A percentile compares a stretch with the other conserved stretches of the same genome.
Conservation (phyloP, 495 filamentous ascomycete species). For the Hypoxylon lenormandii region DNA sequence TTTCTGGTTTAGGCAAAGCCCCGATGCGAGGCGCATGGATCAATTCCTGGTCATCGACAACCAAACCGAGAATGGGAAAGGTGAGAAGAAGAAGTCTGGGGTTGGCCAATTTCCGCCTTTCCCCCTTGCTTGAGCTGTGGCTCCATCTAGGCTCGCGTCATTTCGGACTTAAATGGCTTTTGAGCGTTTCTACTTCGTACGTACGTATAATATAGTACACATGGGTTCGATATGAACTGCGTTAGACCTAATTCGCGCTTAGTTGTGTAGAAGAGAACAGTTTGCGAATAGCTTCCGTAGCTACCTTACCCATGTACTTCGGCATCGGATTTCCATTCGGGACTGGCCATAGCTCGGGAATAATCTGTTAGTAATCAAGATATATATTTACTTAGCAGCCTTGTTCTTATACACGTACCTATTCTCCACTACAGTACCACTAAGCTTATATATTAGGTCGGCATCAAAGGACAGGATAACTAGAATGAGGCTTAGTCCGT, state of each 20-base stretch:
- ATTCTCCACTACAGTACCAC: background rate
- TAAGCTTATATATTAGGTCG: background rate
- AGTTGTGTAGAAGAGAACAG: too few species aligned
- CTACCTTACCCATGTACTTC: too few species aligned
- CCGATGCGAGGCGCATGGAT: constrained; percentile 37
- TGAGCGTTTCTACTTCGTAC: background rate
- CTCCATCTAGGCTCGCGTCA: constrained; percentile 5
- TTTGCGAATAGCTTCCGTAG: too few species aligned
- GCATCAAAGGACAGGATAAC: background rate
- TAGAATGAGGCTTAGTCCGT: constrained; percentile 8
- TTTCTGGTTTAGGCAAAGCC: constrained; percentile 30
- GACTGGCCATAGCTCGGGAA: background rate
- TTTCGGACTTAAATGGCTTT: constrained; percentile 13
- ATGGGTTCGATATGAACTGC: too few species aligned
- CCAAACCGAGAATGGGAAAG: constrained; percentile 32
- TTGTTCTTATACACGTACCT: background rate
- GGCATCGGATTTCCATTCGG: too few species aligned
- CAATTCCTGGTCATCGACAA: constrained; percentile 15
- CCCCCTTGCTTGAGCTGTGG: constrained; percentile 4
- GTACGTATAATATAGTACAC: too few species aligned
- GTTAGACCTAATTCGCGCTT: too few species aligned
- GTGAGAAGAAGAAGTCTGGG: constrained; percentile 40
- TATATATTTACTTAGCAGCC: background rate
- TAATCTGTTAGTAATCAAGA: background rate
- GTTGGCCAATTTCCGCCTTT: constrained; percentile 35